These are phyloP conservation scores for Aeschynomene evenia DNA, from an alignment of 306 rosid genomes.

Conservation along the genomic window DNA sequence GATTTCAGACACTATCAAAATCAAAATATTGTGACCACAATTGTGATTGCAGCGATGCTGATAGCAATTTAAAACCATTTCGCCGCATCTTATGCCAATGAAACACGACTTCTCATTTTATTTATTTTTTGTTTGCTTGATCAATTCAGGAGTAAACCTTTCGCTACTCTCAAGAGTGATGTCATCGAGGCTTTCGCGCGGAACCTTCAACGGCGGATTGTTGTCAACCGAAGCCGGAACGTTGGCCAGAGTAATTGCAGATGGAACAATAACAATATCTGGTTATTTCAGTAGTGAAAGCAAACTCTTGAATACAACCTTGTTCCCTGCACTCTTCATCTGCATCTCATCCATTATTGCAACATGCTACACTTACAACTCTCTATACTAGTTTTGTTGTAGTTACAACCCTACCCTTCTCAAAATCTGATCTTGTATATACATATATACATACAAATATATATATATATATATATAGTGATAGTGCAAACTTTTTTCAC, in stretches of 20 bases:
- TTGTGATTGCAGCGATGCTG: no score
- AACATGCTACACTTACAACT: slow-evolving; percentile 78
- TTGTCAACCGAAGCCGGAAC: slow-evolving; percentile 92
- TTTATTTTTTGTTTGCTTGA: slow-evolving; percentile 1
- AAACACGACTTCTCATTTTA: neutral
- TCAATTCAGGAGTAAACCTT: slow-evolving; percentile 73
- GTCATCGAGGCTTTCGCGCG: slow-evolving; percentile 82
- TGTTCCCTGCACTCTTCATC: slow-evolving; percentile 66
- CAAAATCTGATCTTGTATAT: slow-evolving; percentile 18
- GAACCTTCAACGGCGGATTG: slow-evolving; percentile 82
- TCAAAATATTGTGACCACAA: no score
- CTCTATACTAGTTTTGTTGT: slow-evolving; percentile 55
- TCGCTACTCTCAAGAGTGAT: slow-evolving; percentile 78
- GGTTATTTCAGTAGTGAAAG: slow-evolving; percentile 63
- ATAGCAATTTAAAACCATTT: no score
- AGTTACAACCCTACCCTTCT: neutral
- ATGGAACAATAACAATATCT: slow-evolving; percentile 74
- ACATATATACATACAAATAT: no score
- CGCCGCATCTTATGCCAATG: no score
- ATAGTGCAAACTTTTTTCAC: neutral
- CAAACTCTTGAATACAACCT: slow-evolving; percentile 63
- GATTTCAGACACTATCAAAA: no score
- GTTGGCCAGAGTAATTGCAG: slow-evolving; percentile 84
- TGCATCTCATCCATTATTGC: slow-evolving; percentile 70
- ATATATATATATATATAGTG: no score